Conservation (phyloP, 306 rosid genomes). For the Sicyos baderoa region DNA sequence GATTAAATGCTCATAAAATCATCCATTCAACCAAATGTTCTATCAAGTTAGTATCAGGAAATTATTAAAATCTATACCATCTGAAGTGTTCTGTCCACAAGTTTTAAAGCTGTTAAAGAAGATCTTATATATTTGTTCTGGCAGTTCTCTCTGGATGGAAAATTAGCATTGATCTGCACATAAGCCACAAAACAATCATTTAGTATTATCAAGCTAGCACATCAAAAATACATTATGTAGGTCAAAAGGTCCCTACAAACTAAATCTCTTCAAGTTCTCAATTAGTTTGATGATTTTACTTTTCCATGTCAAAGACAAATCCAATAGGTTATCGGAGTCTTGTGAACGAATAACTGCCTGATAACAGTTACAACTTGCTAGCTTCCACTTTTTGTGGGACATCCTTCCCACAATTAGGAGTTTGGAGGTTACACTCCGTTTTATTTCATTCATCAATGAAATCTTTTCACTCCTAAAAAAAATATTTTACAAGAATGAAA, state of each 20-base stretch:
- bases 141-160: constrained; percentile 33
- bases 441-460: too few relatives aligned
- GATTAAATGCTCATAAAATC: neutral
- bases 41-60: neutral
- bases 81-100: constrained; percentile 37
- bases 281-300: neutral
- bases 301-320: neutral
- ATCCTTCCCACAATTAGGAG: too few relatives aligned
- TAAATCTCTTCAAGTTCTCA: neutral
- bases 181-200: constrained; percentile 20
- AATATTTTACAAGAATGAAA: neutral
- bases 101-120: constrained; percentile 44
- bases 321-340: neutral
- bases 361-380: too few relatives aligned
- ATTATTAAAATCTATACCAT: constrained; percentile 42
- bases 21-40: neutral
- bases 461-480: too few relatives aligned
- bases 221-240: neutral
- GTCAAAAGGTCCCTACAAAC: constrained; percentile 2
- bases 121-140: constrained; percentile 33
- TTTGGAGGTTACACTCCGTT: too few relatives aligned
- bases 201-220: constrained; percentile 10
- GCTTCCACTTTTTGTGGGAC: too few relatives aligned
- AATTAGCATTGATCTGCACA: constrained; percentile 44
- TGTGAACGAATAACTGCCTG: neutral